Evolutionary conservation across 257 asterid species (phyloP), one percentile per base, ranked within the genome.

Genomic region (Vinca minor): DNA sequence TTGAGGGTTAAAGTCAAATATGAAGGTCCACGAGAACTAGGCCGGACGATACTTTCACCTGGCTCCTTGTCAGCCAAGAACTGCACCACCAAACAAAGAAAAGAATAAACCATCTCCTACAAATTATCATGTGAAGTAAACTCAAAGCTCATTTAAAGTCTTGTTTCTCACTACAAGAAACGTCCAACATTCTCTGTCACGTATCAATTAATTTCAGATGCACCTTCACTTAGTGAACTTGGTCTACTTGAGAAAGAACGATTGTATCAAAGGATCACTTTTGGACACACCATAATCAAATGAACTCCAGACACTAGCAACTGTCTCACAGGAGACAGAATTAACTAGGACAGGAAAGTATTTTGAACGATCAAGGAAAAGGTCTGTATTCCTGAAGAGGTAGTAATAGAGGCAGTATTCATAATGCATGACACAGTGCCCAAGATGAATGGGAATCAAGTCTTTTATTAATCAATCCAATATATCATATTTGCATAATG

Each of bases 11-110:
- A 73, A 42, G 98, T 93, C 79, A 87, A 79, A 78, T 67, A 80
- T 52, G 93, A 81, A 59, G 91, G 95, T 41, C 98, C 98, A 52
- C 94, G 95, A 46, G 96, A 87, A 74, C 97, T 93, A 41, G 96
- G 98, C 29, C 88, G 95, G 54, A 89, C 63, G 52, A 93, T 79
- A 78, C 94, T 81, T 77, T 87, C 98, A 67, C 97, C 97, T 25
- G 92, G 91, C 69, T 87, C 94, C 81, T 89, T 93, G 78, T 83
- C 94, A 25, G 80, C 73, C 70, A 93, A 72, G 70, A 84, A 83
- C 98, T 89, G 89, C 59, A 69, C 20, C 21, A 38, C 38, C 18
- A 3, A 41, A 32, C 36, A 53, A 62, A 52, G 18, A 41, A 57
- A 59, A 44, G 10, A 15, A 8, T 25, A 3, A 47, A 21, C 20